These are phyloP conservation scores for Sonneratia alba DNA, from an alignment of 345 rosid genomes.

Conservation along the genomic window DNA sequence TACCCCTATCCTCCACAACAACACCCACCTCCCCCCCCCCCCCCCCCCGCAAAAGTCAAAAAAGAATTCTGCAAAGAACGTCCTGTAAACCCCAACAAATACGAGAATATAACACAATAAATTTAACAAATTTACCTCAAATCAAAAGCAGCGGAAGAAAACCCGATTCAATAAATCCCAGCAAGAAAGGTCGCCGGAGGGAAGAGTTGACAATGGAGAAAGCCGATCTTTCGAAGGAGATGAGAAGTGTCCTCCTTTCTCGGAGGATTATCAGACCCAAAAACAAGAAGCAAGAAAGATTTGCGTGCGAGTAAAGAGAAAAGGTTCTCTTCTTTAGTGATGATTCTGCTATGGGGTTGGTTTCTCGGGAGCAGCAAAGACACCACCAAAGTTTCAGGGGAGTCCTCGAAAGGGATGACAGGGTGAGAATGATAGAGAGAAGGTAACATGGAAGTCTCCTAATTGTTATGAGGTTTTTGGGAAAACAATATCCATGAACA, in stretches of 20 bases:
- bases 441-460: background rate
- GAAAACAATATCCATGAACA: background rate
- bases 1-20: too few relatives aligned
- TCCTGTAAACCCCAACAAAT: background rate
- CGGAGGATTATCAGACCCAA: background rate
- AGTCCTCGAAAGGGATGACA: background rate
- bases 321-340: background rate
- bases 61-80: background rate
- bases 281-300: background rate
- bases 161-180: background rate
- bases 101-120: background rate
- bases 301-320: background rate
- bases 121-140: background rate
- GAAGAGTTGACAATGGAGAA: background rate
- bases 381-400: constrained; percentile 5
- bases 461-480: background rate
- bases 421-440: background rate
- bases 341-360: background rate
- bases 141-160: background rate
- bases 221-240: background rate
- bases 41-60: background rate
- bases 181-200: background rate
- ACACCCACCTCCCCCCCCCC: too few relatives aligned
- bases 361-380: background rate
- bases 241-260: background rate